Base-by-base conservation (phyloP, 2,329 filamentous ascomycete species). In the Fusarium circinatum region DNA sequence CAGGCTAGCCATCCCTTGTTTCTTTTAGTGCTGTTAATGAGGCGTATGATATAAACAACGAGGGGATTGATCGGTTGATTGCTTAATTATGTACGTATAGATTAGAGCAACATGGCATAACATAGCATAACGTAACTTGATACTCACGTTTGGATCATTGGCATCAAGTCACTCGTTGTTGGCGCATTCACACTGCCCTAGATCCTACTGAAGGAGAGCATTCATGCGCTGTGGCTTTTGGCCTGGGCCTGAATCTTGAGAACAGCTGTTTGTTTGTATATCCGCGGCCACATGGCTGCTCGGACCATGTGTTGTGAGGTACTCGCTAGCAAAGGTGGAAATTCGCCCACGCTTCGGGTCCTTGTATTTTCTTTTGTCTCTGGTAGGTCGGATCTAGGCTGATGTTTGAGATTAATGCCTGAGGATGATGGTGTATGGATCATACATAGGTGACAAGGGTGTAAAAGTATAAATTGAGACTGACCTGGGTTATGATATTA, bases 271-370 rank as follows among this genome's bases (percentile, higher is more conserved):
- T 24, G 42, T 26, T 13, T 20, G 48, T 44, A 47, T 26, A 44
- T 51, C 48, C 24, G 17, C 30, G 59, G 41, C 70, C 61, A 74
- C 70, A 74, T 74, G 61, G 70, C 66, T 67, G 61, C 70, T 74
- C 28, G 39, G 70, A 48, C 61, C 57, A 71, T 58, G 26, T 47
- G 47, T 67, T 68, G n/a, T 49, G 30, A 49, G n/a, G 24, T 48
- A 22, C 41, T 57, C 44, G 24, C 56, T 57, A 52, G 52, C 24
- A 30, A 47, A 61, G 44, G 66, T 57, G 39, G 66, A 32, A 41
- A 44, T 32, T 18, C 28, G 32, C 38, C 51, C 52, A 65, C 44
- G 51, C 45, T 38, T 59, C 30, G 22, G 24, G 26, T 26, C 54
- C 34, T 44, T 20, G 36, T 48, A 30, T 42, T 42, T 66, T 61